These are phyloP conservation scores for Verticillium dahliae DNA, from an alignment of 2,329 filamentous ascomycete species.

Conservation along the genomic window DNA sequence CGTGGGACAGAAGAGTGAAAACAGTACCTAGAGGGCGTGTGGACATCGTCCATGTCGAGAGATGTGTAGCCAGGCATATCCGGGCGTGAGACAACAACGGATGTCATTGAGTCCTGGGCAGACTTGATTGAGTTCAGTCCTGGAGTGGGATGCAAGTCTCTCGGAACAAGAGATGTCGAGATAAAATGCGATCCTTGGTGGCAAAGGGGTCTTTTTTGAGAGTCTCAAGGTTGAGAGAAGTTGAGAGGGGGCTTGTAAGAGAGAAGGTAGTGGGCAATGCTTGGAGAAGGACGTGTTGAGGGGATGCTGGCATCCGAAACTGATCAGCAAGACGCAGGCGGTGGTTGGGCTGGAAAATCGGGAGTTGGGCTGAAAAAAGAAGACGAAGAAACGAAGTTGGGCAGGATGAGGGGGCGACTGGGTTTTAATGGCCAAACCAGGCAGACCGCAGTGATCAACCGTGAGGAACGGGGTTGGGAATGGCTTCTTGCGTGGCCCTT, in stretches of 20 bases:
- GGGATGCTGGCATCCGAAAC: constrained; percentile 11
- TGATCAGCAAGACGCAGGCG: constrained; percentile 13
- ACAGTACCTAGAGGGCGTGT: constrained; percentile 57
- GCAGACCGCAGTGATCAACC: not conserved
- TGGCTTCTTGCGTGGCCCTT: constrained; percentile 2
- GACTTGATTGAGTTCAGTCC: constrained; percentile 13
- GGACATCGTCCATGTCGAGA: constrained; percentile 52
- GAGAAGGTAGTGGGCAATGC: constrained; percentile 8
- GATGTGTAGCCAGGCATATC: constrained; percentile 50
- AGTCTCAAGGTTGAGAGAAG: constrained; percentile 5
- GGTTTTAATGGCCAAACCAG: constrained; percentile 25
- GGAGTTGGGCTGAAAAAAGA: constrained; percentile 27
- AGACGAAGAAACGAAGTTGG: constrained; percentile 26
- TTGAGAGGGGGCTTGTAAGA: constrained; percentile 5
- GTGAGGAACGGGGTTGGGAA: not conserved
- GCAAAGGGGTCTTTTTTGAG: constrained; percentile 10
- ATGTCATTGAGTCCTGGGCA: constrained; percentile 40
- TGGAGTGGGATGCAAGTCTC: constrained; percentile 4
- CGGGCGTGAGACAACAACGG: constrained; percentile 39
- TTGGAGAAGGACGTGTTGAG: constrained; percentile 12
- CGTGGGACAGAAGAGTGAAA: constrained; percentile 40
- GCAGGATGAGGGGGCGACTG: constrained; percentile 29
- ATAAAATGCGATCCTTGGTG: constrained; percentile 11
- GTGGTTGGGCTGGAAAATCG: constrained; percentile 16
- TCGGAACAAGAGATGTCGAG: constrained; percentile 4